These are phyloP conservation scores for Besnoitia besnoiti DNA, from an alignment of 169 alveolate genomes.

Conservation along the genomic window DNA sequence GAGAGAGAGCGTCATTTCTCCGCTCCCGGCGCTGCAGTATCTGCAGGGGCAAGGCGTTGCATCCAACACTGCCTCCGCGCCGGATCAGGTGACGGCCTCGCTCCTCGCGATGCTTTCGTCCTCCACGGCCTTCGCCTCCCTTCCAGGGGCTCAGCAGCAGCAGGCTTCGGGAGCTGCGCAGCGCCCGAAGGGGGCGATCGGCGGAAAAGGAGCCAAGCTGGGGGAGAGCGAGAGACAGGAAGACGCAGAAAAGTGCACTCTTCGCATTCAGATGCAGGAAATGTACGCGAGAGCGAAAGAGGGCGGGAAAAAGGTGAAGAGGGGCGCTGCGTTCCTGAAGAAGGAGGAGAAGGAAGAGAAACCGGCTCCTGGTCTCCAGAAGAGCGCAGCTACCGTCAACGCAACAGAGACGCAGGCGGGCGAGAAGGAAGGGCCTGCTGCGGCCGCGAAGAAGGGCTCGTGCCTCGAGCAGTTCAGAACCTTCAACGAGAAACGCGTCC, in stretches of 20 bases:
- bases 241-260: neutral
- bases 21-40: neutral
- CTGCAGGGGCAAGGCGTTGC: neutral
- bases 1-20: neutral
- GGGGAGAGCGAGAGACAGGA: neutral
- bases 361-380: no score
- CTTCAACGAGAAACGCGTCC: neutral
- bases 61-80: neutral
- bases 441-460: neutral
- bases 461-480: neutral
- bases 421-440: neutral
- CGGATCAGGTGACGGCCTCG: neutral
- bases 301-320: neutral
- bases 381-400: neutral
- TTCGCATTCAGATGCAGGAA: neutral
- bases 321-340: neutral
- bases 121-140: neutral
- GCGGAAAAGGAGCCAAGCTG: neutral
- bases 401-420: neutral
- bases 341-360: neutral
- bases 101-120: neutral
- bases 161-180: neutral
- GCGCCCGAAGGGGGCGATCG: neutral
- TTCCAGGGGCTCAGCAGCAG: neutral
- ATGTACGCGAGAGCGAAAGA: slow-evolving; percentile 12